phyloP scores from a whole-genome alignment of 1,284 basidiomycete genomes.

The Cutaneotrichosporon cavernicola region DNA sequence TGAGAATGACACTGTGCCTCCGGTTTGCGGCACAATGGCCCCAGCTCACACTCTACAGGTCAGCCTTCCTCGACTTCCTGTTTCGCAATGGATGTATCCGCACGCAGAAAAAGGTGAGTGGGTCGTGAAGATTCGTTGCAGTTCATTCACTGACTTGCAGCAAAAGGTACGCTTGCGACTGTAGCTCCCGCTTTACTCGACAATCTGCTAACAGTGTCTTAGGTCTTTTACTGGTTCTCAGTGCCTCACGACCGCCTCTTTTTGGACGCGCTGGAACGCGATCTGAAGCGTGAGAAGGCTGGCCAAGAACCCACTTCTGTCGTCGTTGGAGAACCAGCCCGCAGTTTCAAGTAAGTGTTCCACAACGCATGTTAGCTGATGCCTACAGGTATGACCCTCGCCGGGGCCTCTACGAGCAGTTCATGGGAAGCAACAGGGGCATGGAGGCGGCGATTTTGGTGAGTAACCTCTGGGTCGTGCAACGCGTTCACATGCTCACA shows the following conservation, averaged over 20 bases:
- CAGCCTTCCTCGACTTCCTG: constrained; percentile 74
- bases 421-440: constrained; percentile 54
- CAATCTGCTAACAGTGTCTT: constrained; percentile 8
- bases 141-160: constrained; percentile 23
- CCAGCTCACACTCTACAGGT: constrained; percentile 29
- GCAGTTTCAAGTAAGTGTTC: constrained; percentile 50
- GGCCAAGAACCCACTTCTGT: constrained; percentile 77
- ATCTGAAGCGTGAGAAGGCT: constrained; percentile 88
- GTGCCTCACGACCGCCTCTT: constrained; percentile 94
- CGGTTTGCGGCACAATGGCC: too few relatives aligned
- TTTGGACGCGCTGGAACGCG: constrained; percentile 86
- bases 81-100: constrained; percentile 94
- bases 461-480: constrained; percentile 8
- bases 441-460: constrained; percentile 38
- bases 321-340: constrained; percentile 73
- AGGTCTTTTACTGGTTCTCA: constrained; percentile 78
- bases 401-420: constrained; percentile 81
- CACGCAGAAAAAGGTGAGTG: constrained; percentile 94
- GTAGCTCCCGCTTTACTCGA: not conserved
- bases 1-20: constrained; percentile 53
- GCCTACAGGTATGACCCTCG: constrained; percentile 73
- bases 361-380: not conserved
- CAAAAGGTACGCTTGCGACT: constrained; percentile 33
- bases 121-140: not conserved
- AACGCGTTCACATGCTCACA: constrained; percentile 7